Base-by-base conservation (phyloP, 208 protist species). In the Trypanosoma grayi region DNA sequence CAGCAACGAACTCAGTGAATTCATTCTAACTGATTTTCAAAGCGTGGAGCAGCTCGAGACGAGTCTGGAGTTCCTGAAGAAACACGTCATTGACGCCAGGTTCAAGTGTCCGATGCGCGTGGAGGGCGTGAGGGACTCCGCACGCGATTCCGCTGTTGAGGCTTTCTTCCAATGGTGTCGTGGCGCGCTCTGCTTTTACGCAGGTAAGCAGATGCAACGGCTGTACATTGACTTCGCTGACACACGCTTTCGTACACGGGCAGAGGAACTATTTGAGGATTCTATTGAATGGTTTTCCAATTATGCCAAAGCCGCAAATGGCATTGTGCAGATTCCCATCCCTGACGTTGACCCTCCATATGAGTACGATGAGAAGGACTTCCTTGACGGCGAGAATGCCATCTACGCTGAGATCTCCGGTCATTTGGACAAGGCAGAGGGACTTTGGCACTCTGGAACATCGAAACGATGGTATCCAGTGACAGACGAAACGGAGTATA, bases 351-450 rank as follows among this genome's bases (percentile, higher is more conserved):
- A 92, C 43, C 83, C 89, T 4, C 79, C 78, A 22, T 93, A 93
- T 66, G 83, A 92, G 58, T 93, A 91, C 70, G 86, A 89, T 33
- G 84, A 91, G 55, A 88, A 90, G 60, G 89, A 95, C 50, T 95
- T 93, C 53, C 74, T 95, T 27, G 85, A 93, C 59, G 89, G 89
- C 18, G 89, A 93, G 60, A 91, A 82, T 54, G 85, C 81, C 39
- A 68, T 92, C 46, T 85, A 85, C 31, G 83, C 79, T 1, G 89
- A 95, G 54, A 76, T 92, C 24, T 78, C 56, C 47, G 89, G 85
- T 24, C 59, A 87, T n/a, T 56, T 95, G 4, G 84, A 90, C 56
- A 90, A 90, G 64, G 89, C 89, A 13, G 85, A 95, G 59, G 78
- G 70, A 22, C 41, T 95, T 16, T 95, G 89, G 86, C 83, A 92